Evolutionary conservation across 2,329 filamentous ascomycete genomes (phyloP), one percentile per base, ranked within the genome.

Genomic region (Amesomyces nigricolor): DNA sequence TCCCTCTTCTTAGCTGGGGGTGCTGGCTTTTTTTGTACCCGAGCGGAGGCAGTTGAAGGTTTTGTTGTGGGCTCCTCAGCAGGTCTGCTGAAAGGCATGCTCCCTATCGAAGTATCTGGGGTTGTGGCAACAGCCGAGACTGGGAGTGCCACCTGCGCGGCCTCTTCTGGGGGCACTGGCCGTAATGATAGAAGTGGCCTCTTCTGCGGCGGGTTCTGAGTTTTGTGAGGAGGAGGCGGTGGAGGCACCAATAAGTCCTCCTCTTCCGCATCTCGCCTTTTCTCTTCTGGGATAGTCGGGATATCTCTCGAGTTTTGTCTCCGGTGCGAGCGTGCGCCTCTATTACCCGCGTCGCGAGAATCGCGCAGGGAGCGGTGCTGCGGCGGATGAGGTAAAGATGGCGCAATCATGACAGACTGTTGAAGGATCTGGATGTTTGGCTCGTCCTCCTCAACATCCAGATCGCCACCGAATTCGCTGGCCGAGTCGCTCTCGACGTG

Each of bases 351-450:
- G 1, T 77, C 73, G 10, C 71, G 70, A 2, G 75, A 78, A 56
- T 80, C 76, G 47, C 75, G 75, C 0, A 85, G 70, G 1, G 81
- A 80, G 47, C 73, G 78, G 47, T 78, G 61, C 47, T 74, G 76
- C 14, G 72, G 77, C 1, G 75, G 74, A 37, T 2, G 76, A 71
- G 2, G 78, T 75, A 14, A 26, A 26, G 22, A 26, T 26, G 22
- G 22, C 22, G 73, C 70, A 32, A 71, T 59, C 52, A 71, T 68
- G 10, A 68, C 63, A 0, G 75, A 77, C 58, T 77, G 73, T 53
- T 75, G 70, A 3, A 77, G 70, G 35, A 75, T 73, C 59, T 75
- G 69, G 9, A 75, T 69, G 44, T 77, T 76, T 2, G 72, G 71
- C 58, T 75, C 74, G 8, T 75, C 71, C 3, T 67, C 62, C 16